Base-by-base conservation (phyloP, 1,284 basidiomycete genomes). In the Fistulinella staudtii region DNA sequence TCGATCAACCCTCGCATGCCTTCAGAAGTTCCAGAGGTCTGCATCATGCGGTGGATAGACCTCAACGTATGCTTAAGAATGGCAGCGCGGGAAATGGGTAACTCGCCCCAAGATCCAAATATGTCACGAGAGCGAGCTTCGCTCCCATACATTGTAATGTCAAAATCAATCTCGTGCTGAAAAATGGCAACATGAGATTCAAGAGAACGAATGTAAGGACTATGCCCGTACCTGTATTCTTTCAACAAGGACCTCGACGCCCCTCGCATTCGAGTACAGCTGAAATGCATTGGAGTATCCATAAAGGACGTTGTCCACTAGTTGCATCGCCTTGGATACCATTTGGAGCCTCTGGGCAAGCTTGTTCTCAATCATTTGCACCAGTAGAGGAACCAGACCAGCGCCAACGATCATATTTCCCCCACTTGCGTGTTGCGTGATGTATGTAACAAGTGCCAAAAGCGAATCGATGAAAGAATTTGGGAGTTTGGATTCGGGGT, bases 391-490 rank as follows among this genome's bases (percentile, higher is more conserved):
- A 23, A 99, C 79, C 36, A 98, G 71, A 3, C 96, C 96, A n/a
- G 96, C 94, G n/a, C 92, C 89, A 46, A 98, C 89, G 34, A 98
- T 82, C 85, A 96, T 90, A 58, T 88, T 91, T 25, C 89, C 91
- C 24, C 92, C 91, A 2, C 83, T 77, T 3, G 87, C 77, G 56
- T 92, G 86, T 15, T 87, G 85, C 11, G 91, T 84, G 52, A 99
- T 79, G 68, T 84, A 92, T 2, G 88, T 91, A 31, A 99, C 76
- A 57, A 99, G 89, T 20, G 85, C 82, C 51, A 98, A 71, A 17
- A 97, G 69, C 0, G 90, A 83, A 43, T 97, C 94, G 29, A 93
- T 79, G 51, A 93, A 88, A 2, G 91, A 80, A 51, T 87, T 80
- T 4, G 87, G 82, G n/a, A 88, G 66, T 25, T 70, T 76, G 20